Conservation (phyloP, 2,329 filamentous ascomycete genomes). For the Cordyceps cicadae region DNA sequence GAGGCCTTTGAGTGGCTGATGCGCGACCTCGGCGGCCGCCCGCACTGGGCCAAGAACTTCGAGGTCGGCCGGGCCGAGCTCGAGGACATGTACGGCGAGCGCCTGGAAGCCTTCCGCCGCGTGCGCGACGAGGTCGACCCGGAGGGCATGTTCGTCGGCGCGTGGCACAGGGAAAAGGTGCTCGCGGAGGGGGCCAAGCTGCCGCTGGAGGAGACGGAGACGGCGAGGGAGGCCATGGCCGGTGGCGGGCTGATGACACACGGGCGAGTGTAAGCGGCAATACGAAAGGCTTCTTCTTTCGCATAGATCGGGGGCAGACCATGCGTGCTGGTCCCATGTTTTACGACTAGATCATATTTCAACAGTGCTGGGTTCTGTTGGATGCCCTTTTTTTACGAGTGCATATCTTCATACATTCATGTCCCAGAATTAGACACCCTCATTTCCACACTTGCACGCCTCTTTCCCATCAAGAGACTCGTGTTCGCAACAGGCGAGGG, state of each 20-base stretch:
- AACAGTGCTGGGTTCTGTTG: no score
- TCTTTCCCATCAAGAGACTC: no score
- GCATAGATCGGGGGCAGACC: no score
- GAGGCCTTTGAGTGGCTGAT: constrained; percentile 86
- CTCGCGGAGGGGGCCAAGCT: constrained; percentile 29
- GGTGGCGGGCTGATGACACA: constrained; percentile 6
- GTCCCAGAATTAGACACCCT: no score
- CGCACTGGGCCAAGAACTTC: constrained; percentile 95
- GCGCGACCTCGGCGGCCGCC: constrained; percentile 71
- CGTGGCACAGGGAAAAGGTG: constrained; percentile 75
- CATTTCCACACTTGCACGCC: no score
- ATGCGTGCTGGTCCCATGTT: no score
- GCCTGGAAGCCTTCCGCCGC: constrained; percentile 57
- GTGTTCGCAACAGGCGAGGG: no score
- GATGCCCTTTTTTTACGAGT: no score
- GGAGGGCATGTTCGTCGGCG: constrained; percentile 79
- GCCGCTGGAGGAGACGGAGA: constrained; percentile 30
- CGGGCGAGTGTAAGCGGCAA: neutral
- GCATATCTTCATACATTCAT: no score
- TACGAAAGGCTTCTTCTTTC: no score
- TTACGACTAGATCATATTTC: no score
- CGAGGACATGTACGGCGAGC: constrained; percentile 58
- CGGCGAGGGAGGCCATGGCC: constrained; percentile 13
- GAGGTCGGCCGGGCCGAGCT: constrained; percentile 52
- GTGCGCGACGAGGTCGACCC: constrained; percentile 66